Base-by-base conservation (phyloP, 768 basidiomycete genomes). In the Brasilioporus rufonigricans region DNA sequence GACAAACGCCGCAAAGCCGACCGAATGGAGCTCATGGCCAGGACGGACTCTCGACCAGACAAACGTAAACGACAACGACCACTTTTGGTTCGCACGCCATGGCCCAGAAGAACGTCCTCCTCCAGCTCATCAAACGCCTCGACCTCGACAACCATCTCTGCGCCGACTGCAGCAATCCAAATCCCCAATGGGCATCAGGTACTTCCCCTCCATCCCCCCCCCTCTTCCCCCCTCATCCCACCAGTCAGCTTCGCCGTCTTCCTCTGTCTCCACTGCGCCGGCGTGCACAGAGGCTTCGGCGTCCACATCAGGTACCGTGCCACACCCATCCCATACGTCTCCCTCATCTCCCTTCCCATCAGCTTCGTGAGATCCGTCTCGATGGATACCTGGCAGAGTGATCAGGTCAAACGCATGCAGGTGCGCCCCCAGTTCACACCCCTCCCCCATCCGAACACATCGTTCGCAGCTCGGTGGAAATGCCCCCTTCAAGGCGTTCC, bases 101-200 rank as follows among this genome's bases (percentile, higher is more conserved):
- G 36, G 14, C 16, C 12, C 11, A 36, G 14, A 49, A 40, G 38
- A 32, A 31, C 39, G 2, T 18, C 35, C 84, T 96, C 14, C 82
- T 83, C 61, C 86, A 87, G 31, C 85, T 96, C 65, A 79, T 84
- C 66, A 86, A 82, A 58, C 81, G 82, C 44, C 84, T 86, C 41
- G 86, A 84, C 54, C 76, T 89, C 57, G 76, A 77, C 31, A 95
- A 97, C 76, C 87, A 84, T 73, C 60, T 75, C 40, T 97, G 93
- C 68, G 79, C 81, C 14, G 93, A 96, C 68, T 97, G 93, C 64
- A 71, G 74, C 11, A 93, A 89, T 57, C 93, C 90, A n/a, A 91
- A 92, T 65, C 94, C 94, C 0, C 94, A 96, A 68, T 98, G 94
- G 94, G 91, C 92, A n/a, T 91, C 59, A 83, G 88, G 89, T 89